These are phyloP conservation scores for Ensete ventricosum DNA, from an alignment of 176 grass and related monocot genomes.

Conservation along the genomic window DNA sequence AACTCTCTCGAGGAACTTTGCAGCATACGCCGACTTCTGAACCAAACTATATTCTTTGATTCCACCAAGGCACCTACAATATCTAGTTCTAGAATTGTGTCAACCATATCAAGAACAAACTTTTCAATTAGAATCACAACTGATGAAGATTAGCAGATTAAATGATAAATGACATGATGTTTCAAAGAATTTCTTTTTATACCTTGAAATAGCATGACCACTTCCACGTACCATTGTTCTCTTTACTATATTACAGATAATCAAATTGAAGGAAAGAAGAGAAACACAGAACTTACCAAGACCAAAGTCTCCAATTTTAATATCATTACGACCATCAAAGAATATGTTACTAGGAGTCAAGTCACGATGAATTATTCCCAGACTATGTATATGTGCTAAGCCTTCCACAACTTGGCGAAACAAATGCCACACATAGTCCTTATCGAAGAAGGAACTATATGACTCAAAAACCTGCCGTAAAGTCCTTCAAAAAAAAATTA, in stretches of 20 bases:
- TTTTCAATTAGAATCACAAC: too few relatives aligned
- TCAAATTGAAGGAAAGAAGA: constrained; percentile 27
- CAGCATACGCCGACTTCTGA: too few relatives aligned
- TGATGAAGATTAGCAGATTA: too few relatives aligned
- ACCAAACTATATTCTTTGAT: too few relatives aligned
- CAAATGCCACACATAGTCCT: constrained; percentile 66
- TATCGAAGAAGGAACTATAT: constrained; percentile 62
- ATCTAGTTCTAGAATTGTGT: too few relatives aligned
- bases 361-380: constrained; percentile 95
- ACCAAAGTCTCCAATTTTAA: constrained; percentile 56
- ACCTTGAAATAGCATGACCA: not conserved
- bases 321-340: constrained; percentile 95
- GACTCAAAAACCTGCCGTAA: constrained; percentile 76
- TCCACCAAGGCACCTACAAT: too few relatives aligned
- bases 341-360: constrained; percentile 97
- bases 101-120: too few relatives aligned
- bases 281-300: constrained; percentile 51
- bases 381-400: constrained; percentile 90
- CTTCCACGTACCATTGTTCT: not conserved
- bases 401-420: constrained; percentile 99
- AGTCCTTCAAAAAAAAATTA: constrained; percentile 48
- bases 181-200: not conserved
- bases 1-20: too few relatives aligned
- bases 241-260: constrained; percentile 11
- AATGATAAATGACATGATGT: not conserved